Evolutionary conservation across 2,329 filamentous ascomycete species (phyloP).

Genomic region (Drechslerella coelobrocha): DNA sequence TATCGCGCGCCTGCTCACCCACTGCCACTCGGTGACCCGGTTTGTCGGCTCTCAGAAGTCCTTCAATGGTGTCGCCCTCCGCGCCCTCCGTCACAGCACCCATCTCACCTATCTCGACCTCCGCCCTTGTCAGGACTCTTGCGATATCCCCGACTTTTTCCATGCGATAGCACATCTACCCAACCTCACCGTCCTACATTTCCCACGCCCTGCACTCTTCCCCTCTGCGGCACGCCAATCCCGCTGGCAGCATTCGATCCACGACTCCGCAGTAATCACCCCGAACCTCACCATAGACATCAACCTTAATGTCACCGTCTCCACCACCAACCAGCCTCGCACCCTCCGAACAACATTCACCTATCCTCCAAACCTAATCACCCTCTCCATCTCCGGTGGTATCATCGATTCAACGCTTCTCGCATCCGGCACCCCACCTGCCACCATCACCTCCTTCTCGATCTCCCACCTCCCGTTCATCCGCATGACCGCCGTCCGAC

Average conservation of each 20-base stretch:
- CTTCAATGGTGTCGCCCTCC: conserved; percentile 36
- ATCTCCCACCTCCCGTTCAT: conserved; percentile 53
- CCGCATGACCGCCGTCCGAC: conserved; percentile 42
- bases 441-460: conserved; percentile 51
- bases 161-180: conserved; percentile 51
- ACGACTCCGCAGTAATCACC: conserved; percentile 46
- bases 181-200: conserved; percentile 52
- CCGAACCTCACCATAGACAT: conserved; percentile 9
- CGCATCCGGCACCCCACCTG: conserved; percentile 49
- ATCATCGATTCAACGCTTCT: conserved; percentile 52
- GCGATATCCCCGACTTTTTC: conserved; percentile 53
- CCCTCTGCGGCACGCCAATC: conserved; percentile 12
- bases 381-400: conserved; percentile 52
- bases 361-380: conserved; percentile 52
- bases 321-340: conserved; percentile 15
- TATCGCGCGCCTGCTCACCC: conserved; percentile 52
- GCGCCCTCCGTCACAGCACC: conserved; percentile 38
- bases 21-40: conserved; percentile 50
- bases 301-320: conserved; percentile 15
- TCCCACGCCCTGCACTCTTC: conserved; percentile 50
- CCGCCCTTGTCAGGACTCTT: conserved; percentile 51
- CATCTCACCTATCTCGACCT: conserved; percentile 52
- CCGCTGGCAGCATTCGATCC: conserved; percentile 18
- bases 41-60: conserved; percentile 34
- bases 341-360: conserved; percentile 37